A percentile compares a stretch with the other conserved stretches of the same genome.
These are phyloP conservation scores for Fusarium sp. DNA, from an alignment of 2,329 filamentous ascomycete genomes.

Conservation along the genomic window DNA sequence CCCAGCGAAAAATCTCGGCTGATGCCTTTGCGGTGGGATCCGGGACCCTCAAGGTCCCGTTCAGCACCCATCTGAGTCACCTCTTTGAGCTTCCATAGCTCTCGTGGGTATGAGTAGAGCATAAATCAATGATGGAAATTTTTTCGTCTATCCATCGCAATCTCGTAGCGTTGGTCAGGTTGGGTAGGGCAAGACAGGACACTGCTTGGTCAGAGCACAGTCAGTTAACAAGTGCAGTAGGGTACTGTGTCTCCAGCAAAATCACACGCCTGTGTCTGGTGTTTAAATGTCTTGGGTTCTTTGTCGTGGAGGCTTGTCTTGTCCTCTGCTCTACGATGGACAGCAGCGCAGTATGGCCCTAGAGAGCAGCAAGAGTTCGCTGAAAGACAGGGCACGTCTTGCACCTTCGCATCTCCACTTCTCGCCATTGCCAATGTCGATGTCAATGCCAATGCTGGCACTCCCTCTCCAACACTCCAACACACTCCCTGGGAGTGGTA, in stretches of 20 bases:
- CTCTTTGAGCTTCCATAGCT: slow-evolving; percentile 43
- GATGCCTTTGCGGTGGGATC: slow-evolving; percentile 49
- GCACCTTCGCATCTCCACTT: slow-evolving; percentile 33
- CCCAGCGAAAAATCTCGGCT: slow-evolving; percentile 48
- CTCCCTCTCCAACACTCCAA: slow-evolving; percentile 22
- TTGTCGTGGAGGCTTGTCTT: slow-evolving; percentile 25
- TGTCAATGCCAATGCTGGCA: slow-evolving; percentile 21
- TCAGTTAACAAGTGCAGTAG: slow-evolving; percentile 19
- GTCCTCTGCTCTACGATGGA: slow-evolving; percentile 15
- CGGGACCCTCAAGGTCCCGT: slow-evolving; percentile 45
- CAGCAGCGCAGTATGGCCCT: background rate
- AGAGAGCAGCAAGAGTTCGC: slow-evolving; percentile 20
- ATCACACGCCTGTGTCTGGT: slow-evolving; percentile 49
- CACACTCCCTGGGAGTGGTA: slow-evolving; percentile 31
- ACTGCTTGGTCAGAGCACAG: slow-evolving; percentile 24
- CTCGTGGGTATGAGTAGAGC: slow-evolving; percentile 39
- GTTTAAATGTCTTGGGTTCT: slow-evolving; percentile 44
- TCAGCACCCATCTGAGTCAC: slow-evolving; percentile 47
- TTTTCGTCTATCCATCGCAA: slow-evolving; percentile 39
- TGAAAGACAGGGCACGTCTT: slow-evolving; percentile 26
- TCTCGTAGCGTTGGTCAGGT: slow-evolving; percentile 34
- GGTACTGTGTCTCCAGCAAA: slow-evolving; percentile 32
- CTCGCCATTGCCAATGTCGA: slow-evolving; percentile 2
- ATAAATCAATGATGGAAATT: slow-evolving; percentile 36
- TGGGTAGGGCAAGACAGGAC: slow-evolving; percentile 13